Conservation (phyloP, 495 filamentous ascomycete genomes). For the Mytilinidion resinicola region DNA sequence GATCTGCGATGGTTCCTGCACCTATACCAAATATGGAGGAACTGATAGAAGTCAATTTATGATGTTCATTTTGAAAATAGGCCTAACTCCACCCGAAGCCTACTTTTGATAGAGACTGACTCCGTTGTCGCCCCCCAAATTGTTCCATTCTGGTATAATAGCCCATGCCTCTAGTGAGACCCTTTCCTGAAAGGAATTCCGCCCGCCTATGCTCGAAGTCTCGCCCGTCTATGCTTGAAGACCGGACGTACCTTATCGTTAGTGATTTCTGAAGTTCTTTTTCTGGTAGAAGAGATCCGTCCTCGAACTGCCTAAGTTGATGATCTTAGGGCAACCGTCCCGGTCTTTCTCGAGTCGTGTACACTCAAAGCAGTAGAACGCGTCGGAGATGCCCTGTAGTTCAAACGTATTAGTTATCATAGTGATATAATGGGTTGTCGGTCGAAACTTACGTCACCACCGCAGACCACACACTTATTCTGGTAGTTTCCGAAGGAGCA, state of each 20-base stretch:
- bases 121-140: neutral
- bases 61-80: neutral
- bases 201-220: neutral
- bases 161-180: neutral
- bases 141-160: neutral
- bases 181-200: neutral
- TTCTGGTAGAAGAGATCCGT: conserved; percentile 91
- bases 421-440: conserved; percentile 3
- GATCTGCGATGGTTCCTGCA: neutral
- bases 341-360: conserved; percentile 95
- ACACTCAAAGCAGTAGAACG: conserved; percentile 99
- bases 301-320: conserved; percentile 89
- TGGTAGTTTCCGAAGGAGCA: conserved; percentile 99
- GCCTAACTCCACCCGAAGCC: neutral
- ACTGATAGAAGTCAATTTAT: neutral
- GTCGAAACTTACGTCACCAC: conserved; percentile 55
- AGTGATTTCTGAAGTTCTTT: conserved; percentile 68
- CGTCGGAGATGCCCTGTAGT: conserved; percentile 76
- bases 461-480: conserved; percentile 99
- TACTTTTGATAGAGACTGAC: neutral
- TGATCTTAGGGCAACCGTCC: conserved; percentile 98
- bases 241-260: conserved; percentile 21
- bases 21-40: neutral
- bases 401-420: neutral
- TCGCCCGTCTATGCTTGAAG: neutral